phyloP scores from a whole-genome alignment of 2,329 filamentous ascomycete genomes.

The Gnomoniopsis smithogilvyi region DNA sequence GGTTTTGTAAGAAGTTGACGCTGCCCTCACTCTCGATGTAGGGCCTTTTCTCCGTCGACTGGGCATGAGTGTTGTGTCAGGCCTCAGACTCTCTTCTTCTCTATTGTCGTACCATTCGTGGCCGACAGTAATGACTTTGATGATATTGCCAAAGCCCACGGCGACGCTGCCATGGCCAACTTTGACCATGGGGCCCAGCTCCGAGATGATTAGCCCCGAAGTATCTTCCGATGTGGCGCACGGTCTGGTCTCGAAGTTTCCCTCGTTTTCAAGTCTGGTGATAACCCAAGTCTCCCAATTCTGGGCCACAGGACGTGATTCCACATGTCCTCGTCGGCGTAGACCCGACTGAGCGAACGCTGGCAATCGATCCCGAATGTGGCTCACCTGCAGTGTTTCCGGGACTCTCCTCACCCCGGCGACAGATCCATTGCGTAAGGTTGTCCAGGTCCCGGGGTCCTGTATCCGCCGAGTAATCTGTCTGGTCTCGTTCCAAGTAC shows the following conservation, averaged over 20 bases:
- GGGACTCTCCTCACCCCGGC: conserved; percentile 56
- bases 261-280: conserved; percentile 40
- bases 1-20: conserved; percentile 17
- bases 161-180: conserved; percentile 65
- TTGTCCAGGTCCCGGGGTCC: conserved; percentile 65
- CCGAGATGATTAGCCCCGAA: conserved; percentile 55
- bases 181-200: conserved; percentile 60
- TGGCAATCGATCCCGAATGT: conserved; percentile 19
- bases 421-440: conserved; percentile 56
- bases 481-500: conserved; percentile 48
- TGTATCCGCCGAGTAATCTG: conserved; percentile 51
- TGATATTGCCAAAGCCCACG: conserved; percentile 67
- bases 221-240: conserved; percentile 42
- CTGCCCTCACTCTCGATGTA: conserved; percentile 23
- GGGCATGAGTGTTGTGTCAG: conserved; percentile 29
- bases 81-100: conserved; percentile 27
- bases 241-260: conserved; percentile 42
- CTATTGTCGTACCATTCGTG: conserved; percentile 58
- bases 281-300: conserved; percentile 56
- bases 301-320: conserved; percentile 22
- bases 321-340: conserved; percentile 15
- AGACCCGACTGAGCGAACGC: conserved; percentile 16
- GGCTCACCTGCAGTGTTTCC: conserved; percentile 20
- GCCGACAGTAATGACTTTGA: conserved; percentile 68
- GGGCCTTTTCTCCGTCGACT: conserved; percentile 33